Conservation (phyloP, 2,329 filamentous ascomycete species). For the Fusarium nurragi region DNA sequence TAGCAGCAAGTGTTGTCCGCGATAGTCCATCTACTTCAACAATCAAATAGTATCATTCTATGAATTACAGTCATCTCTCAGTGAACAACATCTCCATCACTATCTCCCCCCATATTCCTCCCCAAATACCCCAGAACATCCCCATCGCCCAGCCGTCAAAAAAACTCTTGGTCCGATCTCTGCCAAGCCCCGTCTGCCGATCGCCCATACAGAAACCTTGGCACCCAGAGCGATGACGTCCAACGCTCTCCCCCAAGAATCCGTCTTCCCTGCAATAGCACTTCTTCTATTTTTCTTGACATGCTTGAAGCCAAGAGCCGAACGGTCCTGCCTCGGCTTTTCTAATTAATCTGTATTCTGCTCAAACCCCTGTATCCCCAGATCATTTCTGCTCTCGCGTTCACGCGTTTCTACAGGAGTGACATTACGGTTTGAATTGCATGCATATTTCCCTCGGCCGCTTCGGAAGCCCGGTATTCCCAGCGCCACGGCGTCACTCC, state of each 20-base stretch:
- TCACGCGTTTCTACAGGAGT: neutral
- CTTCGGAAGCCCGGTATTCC: conserved; percentile 4
- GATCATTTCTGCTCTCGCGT: neutral
- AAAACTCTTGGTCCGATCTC: neutral
- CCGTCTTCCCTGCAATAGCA: no score
- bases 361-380: conserved; percentile 17
- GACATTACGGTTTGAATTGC: neutral
- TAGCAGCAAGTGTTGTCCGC: neutral
- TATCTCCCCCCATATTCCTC: neutral
- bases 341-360: neutral
- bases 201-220: conserved; percentile 13
- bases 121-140: conserved; percentile 5
- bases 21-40: neutral
- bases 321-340: conserved; percentile 35
- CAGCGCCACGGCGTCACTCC: conserved; percentile 27
- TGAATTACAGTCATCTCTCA: neutral
- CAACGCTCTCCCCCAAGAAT: neutral
- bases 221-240: conserved; percentile 21
- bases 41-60: no score
- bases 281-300: neutral
- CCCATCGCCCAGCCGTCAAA: neutral
- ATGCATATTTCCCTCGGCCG: conserved; percentile 5
- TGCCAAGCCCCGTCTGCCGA: conserved; percentile 25
- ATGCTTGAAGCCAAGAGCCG: conserved; percentile 1
- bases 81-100: neutral